Evolutionary conservation across 768 basidiomycete species (phyloP), one percentile per base, ranked within the genome.

Genomic region (Suillus subalutaceus): DNA sequence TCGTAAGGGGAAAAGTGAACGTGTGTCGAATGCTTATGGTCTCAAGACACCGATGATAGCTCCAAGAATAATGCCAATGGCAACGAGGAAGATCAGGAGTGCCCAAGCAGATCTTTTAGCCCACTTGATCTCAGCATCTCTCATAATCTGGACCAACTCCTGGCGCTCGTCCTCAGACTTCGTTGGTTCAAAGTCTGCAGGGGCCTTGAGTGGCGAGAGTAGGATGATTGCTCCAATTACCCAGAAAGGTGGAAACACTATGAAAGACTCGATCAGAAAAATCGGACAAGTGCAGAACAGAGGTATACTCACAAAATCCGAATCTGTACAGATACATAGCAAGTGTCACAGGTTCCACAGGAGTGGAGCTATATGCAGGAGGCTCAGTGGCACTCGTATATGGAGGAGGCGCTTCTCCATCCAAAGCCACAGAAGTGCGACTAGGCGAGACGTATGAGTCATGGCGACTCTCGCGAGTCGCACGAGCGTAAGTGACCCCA

Each of bases 161-260:
- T 72, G 64, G 43, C 77, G 77, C 65, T 82, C 83, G 9, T 65
- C 66, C 44, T 73, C 74, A 3, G 81, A 74, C 65, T 83, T 84
- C 13, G 75, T 68, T 37, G 73, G 65, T 40, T 70, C 71, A 16
- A 75, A 68, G 5, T 70, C 62, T 3, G 48, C 65, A 2, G 83
- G 82, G 6, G 75, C 77, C 43, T 68, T 68, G n/a, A 84, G 77
- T 1, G 84, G 82, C 7, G 75, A 80, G 55, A 78, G 50, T 23
- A 84, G 71, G 56, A 85, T 79, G 69, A 77, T 62, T 9, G 76
- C 71, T 20, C 83, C 83, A 7, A 81, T 70, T 26, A 83, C 52
- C 84, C 85, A 86, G 66, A 84, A 79, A 18, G 78, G 79, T n/a
- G 83, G 83, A 74, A 82, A 84, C 62, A 85, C 83, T 83, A n/a